Conservation (phyloP, 2,329 filamentous ascomycete species). For the Thermoascus crustaceus region DNA sequence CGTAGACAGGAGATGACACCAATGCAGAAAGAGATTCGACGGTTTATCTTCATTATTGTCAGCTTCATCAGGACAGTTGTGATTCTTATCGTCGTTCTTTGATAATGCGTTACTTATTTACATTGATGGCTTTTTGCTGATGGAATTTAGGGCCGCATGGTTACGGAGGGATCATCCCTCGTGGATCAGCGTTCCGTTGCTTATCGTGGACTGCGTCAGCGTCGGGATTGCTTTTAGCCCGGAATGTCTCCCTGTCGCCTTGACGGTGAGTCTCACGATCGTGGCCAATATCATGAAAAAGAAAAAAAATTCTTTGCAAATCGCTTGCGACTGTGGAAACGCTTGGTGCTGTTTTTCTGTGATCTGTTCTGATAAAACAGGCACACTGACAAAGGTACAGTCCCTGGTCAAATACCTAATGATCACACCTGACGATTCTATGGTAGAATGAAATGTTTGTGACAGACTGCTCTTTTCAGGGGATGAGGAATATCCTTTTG, state of each 20-base stretch:
- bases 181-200: constrained; percentile 63
- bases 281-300: constrained; percentile 68
- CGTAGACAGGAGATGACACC: constrained; percentile 61
- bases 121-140: constrained; percentile 3
- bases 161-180: constrained; percentile 56
- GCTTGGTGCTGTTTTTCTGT: constrained; percentile 62
- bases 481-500: not conserved
- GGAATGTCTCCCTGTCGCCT: constrained; percentile 62
- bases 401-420: not conserved
- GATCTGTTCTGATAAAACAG: constrained; percentile 71
- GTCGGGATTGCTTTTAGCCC: constrained; percentile 70
- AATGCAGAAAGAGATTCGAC: constrained; percentile 62
- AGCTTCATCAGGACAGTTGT: constrained; percentile 60
- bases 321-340: constrained; percentile 72
- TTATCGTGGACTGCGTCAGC: constrained; percentile 66
- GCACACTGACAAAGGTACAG: constrained; percentile 36
- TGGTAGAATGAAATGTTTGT: constrained; percentile 62
- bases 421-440: constrained; percentile 5
- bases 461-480: constrained; percentile 49
- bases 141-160: constrained; percentile 53
- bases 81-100: constrained; percentile 5
- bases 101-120: not conserved
- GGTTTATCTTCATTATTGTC: constrained; percentile 64
- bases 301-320: constrained; percentile 71
- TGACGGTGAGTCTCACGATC: constrained; percentile 65